Evolutionary conservation across 768 basidiomycete species (phyloP), one percentile per base, ranked within the genome.

Genomic region (Suillus weaverae): DNA sequence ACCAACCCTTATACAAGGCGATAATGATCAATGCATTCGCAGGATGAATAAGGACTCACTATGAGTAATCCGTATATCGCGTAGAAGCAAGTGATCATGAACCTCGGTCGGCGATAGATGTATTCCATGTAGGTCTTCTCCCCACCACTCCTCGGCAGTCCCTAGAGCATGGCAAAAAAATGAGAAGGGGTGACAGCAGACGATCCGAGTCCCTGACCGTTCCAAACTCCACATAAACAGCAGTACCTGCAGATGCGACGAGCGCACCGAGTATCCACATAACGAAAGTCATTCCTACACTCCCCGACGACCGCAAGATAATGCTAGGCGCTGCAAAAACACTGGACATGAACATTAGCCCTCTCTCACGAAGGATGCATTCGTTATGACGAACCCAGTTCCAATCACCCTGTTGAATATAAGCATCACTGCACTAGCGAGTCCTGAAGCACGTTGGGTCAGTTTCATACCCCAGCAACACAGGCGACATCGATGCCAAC

Each of bases 371-470:
- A 32, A 56, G 41, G 16, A 9, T 33, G 18, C 3, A 20, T 20
- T 32, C 11, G 26, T 32, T 3, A 26, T 56, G 36, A 51, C 77
- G 36, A 64, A 88, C 90, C 90, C 89, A 22, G 89, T 86, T 22
- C 90, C 89, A 36, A 91, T 88, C n/a, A 90, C 82, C 35, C 87
- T 83, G 70, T 92, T 92, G 79, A 91, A 90, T 43, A 92, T 87
- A 50, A 92, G 83, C 67, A 85, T 87, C 3, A 85, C 74, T 4
- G 87, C 85, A 64, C 86, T 89, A 53, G 83, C 59, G 22, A 73
- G 48, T 13, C 72, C 71, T 73, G 35, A 64, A 50, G 38, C 41
- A 11, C 3, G 32, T 46, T 68, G 71, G 18, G 41, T 50, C 44
- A 61, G 51, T 18, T 63, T 69, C 43, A 39, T 26, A 7, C 14